Evolutionary conservation across 176 grass and related monocot genomes (phyloP).

Genomic region (Oryza glumipatula): DNA sequence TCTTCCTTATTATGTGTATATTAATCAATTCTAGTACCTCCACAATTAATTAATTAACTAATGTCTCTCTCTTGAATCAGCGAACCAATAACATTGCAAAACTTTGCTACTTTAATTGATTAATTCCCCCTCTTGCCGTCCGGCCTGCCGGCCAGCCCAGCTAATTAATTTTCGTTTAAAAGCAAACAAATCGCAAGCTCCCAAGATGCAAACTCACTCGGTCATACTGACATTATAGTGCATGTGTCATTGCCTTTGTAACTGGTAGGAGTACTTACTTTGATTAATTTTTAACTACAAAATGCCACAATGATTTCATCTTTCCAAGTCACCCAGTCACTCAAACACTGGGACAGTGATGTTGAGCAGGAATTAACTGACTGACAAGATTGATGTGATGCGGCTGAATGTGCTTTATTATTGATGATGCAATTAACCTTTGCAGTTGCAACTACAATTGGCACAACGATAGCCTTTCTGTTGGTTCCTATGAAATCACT

Average conservation of each 20-base stretch:
- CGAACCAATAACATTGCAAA: background rate
- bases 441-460: constrained; percentile 67
- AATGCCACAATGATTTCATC: background rate
- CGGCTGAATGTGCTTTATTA: background rate
- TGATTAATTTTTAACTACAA: background rate
- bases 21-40: background rate
- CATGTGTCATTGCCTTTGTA: background rate
- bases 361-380: background rate
- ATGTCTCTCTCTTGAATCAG: background rate
- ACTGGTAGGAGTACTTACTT: background rate
- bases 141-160: background rate
- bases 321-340: background rate
- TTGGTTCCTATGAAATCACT: constrained; percentile 88
- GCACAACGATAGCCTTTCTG: constrained; percentile 63
- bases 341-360: background rate
- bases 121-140: background rate
- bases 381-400: background rate
- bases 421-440: background rate
- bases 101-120: background rate
- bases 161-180: background rate
- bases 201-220: background rate
- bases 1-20: background rate
- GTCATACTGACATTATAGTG: background rate
- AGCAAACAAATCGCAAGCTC: background rate
- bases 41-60: background rate